Evolutionary conservation across 352 stramenopile genomes (phyloP), one percentile per base, ranked within the genome.

Genomic region (Blastocystis sp.): DNA sequence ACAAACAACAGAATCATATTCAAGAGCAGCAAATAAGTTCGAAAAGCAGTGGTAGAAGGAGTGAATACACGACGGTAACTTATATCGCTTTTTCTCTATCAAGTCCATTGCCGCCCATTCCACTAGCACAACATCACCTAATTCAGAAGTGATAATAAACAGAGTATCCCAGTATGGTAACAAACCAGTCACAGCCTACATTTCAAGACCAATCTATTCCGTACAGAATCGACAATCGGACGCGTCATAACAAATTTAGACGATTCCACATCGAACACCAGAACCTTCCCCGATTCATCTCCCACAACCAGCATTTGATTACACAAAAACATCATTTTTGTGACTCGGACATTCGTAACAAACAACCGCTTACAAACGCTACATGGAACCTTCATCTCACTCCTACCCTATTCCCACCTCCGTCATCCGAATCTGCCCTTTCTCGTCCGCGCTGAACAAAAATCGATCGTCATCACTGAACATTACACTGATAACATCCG

Each of bases 401-500:
- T 2, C 16, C 18, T 53, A 68, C 73, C 73, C 73, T 13, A 55
- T 53, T 8, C 2, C 13, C 2, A 41, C 30, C 39, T 85, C 43
- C 20, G 63, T 85, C 50, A 85, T 16, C 16, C 53, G 73, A 65
- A 85, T 47, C 18, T 55, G 16, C 3, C 73, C 73, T 18, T 24
- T 41, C 24, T 85, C 47, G 13, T 85, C 73, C 4, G 43, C 53
- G 3, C 43, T 65, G 18, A 85, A 26, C 26, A 62, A 45, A 37
- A 66, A 85, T 5, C 54, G 18, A 18, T 85, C 73, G 56, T 85
- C 68, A 50, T 47, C 34, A 26, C 53, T 68, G 54, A 85, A 85
- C 37, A 66, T 24, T 26, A 56, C 47, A 2, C 37, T 30, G 6
- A 43, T 68, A 5, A 85, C 39, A 2, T 39, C 20, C 13, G 20